A percentile compares a stretch with the other conserved stretches of the same genome.
These are phyloP conservation scores for Magnaporthiopsis incrustans DNA, from an alignment of 2,329 filamentous ascomycete species.

Conservation along the genomic window DNA sequence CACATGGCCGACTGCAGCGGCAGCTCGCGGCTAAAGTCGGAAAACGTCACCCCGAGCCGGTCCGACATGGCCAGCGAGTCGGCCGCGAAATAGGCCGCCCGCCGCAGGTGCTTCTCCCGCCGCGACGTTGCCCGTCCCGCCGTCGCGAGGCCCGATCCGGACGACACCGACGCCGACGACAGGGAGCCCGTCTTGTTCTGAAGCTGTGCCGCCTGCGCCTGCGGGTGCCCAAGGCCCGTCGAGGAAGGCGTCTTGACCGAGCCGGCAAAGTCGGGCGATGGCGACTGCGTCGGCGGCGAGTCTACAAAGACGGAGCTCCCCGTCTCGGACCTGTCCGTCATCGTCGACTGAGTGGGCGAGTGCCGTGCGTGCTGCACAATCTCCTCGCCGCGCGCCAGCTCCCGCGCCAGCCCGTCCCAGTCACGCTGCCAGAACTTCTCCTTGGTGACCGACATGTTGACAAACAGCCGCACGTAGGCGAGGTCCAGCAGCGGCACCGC, in stretches of 20 bases:
- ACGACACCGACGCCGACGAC: neutral
- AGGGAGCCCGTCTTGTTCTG: neutral
- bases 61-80: constrained; percentile 86
- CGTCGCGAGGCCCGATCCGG: neutral
- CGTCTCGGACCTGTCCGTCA: constrained; percentile 37
- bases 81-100: constrained; percentile 91
- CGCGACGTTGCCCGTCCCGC: constrained; percentile 47
- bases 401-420: constrained; percentile 84
- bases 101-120: constrained; percentile 80
- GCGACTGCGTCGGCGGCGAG: constrained; percentile 43
- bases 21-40: constrained; percentile 76
- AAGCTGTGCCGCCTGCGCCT: constrained; percentile 18
- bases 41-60: constrained; percentile 76
- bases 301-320: constrained; percentile 40
- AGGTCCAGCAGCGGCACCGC: constrained; percentile 86
- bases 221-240: constrained; percentile 15
- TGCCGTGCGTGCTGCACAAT: constrained; percentile 59
- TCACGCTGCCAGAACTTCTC: constrained; percentile 92
- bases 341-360: constrained; percentile 40
- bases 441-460: constrained; percentile 86
- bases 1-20: constrained; percentile 89
- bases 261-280: constrained; percentile 37
- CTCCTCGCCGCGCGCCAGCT: constrained; percentile 71
- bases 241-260: constrained; percentile 26
- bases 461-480: constrained; percentile 85